Conservation (phyloP, 768 basidiomycete species). For the Xerocomellus amylosporus region DNA sequence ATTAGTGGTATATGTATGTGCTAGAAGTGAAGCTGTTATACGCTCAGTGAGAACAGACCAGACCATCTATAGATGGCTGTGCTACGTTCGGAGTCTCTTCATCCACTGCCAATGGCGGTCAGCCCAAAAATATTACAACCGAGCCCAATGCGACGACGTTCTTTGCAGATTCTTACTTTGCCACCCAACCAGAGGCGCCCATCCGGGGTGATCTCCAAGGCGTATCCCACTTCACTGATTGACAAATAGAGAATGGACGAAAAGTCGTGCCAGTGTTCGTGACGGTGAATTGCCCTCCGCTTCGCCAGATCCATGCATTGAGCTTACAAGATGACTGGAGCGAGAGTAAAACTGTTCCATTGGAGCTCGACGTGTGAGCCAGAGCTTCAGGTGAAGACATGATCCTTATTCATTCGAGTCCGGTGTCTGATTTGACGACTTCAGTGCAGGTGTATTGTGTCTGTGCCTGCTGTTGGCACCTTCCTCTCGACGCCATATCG, state of each 20-base stretch:
- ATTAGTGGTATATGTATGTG: too few species aligned
- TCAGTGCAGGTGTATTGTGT: constrained; percentile 79
- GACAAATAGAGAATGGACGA: constrained; percentile 60
- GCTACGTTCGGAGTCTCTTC: too few species aligned
- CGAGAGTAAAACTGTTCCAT: constrained; percentile 94
- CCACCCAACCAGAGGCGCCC: too few species aligned
- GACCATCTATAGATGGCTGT: too few species aligned
- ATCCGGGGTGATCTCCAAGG: constrained; percentile 36
- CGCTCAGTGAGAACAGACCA: too few species aligned
- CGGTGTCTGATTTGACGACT: constrained; percentile 96
- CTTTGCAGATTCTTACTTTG: too few species aligned
- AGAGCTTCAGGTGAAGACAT: constrained; percentile 1
- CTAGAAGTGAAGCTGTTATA: too few species aligned
- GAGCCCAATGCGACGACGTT: too few species aligned
- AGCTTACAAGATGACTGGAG: constrained; percentile 53
- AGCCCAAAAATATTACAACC: too few species aligned
- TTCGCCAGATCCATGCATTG: constrained; percentile 1
- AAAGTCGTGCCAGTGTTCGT: constrained; percentile 83
- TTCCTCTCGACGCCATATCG: constrained; percentile 33
- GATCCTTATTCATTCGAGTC: constrained; percentile 18
- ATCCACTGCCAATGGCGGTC: too few species aligned
- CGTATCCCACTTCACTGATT: constrained; percentile 66
- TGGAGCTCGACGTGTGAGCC: constrained; percentile 98
- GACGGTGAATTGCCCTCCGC: constrained; percentile 60
- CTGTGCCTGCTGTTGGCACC: constrained; percentile 31